Percentiles rank a stretch among this genome's conserved stretches.
phyloP scores from a whole-genome alignment of 768 basidiomycete species.

The Lentinula sp. region DNA sequence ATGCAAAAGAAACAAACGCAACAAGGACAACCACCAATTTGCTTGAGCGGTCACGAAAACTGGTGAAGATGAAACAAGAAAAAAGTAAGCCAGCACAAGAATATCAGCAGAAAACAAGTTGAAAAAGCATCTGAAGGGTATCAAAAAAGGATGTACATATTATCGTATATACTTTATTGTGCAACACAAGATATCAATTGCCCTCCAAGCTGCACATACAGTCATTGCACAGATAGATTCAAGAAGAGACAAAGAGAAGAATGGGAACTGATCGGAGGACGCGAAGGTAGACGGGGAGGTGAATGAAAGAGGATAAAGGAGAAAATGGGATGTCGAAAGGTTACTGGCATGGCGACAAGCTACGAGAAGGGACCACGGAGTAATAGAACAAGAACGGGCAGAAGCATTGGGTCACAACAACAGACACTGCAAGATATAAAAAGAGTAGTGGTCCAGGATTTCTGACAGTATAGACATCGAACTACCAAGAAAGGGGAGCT shows the following conservation, averaged over 20 bases:
- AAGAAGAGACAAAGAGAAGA: too few relatives aligned
- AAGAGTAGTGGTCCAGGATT: not conserved
- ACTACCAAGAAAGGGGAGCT: not conserved
- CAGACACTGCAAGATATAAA: not conserved
- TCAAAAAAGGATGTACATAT: not conserved
- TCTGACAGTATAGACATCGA: not conserved
- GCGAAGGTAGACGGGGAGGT: too few relatives aligned
- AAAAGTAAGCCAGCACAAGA: not conserved
- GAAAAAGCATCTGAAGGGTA: not conserved
- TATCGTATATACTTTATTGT: not conserved
- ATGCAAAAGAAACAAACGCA: too few relatives aligned
- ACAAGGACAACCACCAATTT: too few relatives aligned
- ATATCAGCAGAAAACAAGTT: not conserved
- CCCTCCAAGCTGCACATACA: not conserved
- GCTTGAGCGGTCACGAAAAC: not conserved
- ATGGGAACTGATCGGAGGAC: too few relatives aligned
- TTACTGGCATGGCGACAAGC: not conserved
- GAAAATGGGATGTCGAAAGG: not conserved
- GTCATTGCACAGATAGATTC: not conserved
- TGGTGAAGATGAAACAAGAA: not conserved
- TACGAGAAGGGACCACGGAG: not conserved
- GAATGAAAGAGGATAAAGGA: too few relatives aligned
- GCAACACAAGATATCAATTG: not conserved
- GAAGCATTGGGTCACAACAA: not conserved
- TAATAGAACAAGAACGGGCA: not conserved